A percentile compares a stretch with the other conserved stretches of the same genome.
phyloP scores from a whole-genome alignment of 805 yeast species.

The Sugiyamaella smithiae region DNA sequence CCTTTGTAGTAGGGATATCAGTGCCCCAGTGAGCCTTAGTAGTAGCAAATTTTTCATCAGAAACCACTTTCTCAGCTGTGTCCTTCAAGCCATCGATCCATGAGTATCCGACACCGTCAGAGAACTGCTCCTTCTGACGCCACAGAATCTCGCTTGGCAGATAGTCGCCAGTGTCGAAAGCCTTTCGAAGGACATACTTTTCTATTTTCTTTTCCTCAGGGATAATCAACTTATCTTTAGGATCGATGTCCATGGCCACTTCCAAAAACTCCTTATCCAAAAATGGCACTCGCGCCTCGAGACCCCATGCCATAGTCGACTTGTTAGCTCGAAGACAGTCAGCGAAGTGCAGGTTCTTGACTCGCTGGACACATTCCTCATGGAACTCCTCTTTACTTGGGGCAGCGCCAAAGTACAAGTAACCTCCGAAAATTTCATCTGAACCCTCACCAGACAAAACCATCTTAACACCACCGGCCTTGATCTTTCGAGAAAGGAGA shows the following conservation, averaged over 20 bases:
- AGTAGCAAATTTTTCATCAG: slow-evolving; percentile 85
- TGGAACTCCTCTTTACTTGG: slow-evolving; percentile 94
- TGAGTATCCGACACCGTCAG: slow-evolving; percentile 99
- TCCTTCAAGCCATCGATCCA: slow-evolving; percentile 99
- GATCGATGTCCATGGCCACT: slow-evolving; percentile 90
- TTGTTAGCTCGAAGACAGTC: slow-evolving; percentile 99
- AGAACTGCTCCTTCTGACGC: slow-evolving; percentile 99
- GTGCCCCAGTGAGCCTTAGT: slow-evolving; percentile 96
- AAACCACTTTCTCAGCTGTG: slow-evolving; percentile 78
- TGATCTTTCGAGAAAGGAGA: slow-evolving; percentile 90
- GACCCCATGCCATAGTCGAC: slow-evolving; percentile 99
- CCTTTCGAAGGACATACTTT: slow-evolving; percentile 95
- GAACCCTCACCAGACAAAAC: slow-evolving; percentile 98
- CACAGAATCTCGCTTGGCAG: slow-evolving; percentile 94
- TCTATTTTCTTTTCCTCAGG: slow-evolving; percentile 69
- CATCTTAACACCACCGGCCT: slow-evolving; percentile 99
- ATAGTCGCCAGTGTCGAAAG: slow-evolving; percentile 91
- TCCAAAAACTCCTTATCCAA: slow-evolving; percentile 91
- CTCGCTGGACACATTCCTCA: slow-evolving; percentile 90
- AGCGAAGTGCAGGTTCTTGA: slow-evolving; percentile 93
- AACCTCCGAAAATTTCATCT: slow-evolving; percentile 98
- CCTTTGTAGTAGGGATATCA: slow-evolving; percentile 95
- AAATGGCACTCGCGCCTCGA: slow-evolving; percentile 99
- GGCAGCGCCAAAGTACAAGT: slow-evolving; percentile 94
- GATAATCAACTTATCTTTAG: slow-evolving; percentile 83